A percentile compares a stretch with the other conserved stretches of the same genome.
Evolutionary conservation across 371 early-diverging fungal genomes (phyloP).

Genomic region (Dipsacomyces acuminosporus): DNA sequence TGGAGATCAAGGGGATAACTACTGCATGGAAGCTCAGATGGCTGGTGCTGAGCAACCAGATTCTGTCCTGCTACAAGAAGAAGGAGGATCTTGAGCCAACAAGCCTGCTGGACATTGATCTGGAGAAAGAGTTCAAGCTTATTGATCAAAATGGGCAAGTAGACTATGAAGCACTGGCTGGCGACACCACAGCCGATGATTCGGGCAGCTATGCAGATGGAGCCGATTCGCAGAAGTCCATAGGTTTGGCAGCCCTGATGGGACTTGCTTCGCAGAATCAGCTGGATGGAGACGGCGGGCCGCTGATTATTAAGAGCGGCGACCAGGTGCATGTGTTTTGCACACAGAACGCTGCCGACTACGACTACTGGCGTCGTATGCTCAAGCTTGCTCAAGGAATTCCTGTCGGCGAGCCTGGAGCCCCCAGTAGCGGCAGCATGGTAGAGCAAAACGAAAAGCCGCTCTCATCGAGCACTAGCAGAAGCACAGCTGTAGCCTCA

Average conservation of each 20-base stretch:
- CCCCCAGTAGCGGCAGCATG: no score
- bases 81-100: neutral
- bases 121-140: conserved; percentile 24
- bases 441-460: no score
- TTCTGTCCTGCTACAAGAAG: conserved; percentile 17
- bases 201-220: conserved; percentile 1
- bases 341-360: conserved; percentile 27
- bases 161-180: conserved; percentile 1
- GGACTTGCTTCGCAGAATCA: conserved; percentile 10
- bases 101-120: conserved; percentile 8
- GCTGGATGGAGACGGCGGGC: conserved; percentile 25
- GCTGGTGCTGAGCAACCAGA: conserved; percentile 33
- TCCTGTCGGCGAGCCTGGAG: no score
- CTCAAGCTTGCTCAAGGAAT: conserved; percentile 10
- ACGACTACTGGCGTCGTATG: conserved; percentile 31
- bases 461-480: no score
- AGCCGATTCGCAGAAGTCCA: no score
- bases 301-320: conserved; percentile 26
- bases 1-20: conserved; percentile 21
- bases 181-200: neutral
- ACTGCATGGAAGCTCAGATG: conserved; percentile 36
- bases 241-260: conserved; percentile 4
- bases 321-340: conserved; percentile 29
- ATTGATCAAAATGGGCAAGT: conserved; percentile 22
- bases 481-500: no score